A percentile compares a stretch with the other conserved stretches of the same genome.
Evolutionary conservation across 306 rosid genomes (phyloP).

Genomic region (Corylus avellana): DNA sequence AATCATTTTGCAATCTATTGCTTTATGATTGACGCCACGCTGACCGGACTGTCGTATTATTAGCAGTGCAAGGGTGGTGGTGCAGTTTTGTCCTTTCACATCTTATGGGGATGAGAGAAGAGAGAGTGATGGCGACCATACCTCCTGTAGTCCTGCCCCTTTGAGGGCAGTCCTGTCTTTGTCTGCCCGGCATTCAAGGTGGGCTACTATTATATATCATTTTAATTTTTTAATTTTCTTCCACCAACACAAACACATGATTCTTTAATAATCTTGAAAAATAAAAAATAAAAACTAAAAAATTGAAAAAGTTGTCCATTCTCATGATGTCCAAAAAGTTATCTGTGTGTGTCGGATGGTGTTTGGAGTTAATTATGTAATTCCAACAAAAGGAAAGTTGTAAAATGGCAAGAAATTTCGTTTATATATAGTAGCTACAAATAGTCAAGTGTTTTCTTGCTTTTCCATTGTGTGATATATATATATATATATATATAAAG

Average conservation of each 20-base stretch:
- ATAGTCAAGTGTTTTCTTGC: too few species aligned
- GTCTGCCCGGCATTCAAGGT: conserved; percentile 71
- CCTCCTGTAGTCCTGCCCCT: conserved; percentile 28
- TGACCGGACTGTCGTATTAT: conserved; percentile 48
- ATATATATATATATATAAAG: too few species aligned
- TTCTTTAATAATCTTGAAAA: background rate
- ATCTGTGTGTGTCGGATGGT: too few species aligned
- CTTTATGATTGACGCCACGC: conserved; percentile 68
- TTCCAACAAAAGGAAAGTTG: too few species aligned
- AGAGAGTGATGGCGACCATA: conserved; percentile 42
- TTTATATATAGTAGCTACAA: too few species aligned
- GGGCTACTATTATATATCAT: conserved; percentile 34
- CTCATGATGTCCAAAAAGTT: too few species aligned
- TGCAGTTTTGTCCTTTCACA: conserved; percentile 46
- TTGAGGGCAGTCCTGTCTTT: conserved; percentile 44
- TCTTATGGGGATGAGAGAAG: conserved; percentile 33
- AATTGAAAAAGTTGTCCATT: background rate
- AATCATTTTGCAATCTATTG: conserved; percentile 64
- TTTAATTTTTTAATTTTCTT: background rate
- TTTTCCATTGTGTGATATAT: too few species aligned
- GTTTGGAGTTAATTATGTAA: too few species aligned
- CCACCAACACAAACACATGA: too few species aligned
- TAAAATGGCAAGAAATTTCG: too few species aligned
- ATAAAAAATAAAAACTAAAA: background rate
- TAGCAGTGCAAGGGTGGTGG: conserved; percentile 12